phyloP scores from a whole-genome alignment of 2,329 filamentous ascomycete species.

The Moelleriella libera region DNA sequence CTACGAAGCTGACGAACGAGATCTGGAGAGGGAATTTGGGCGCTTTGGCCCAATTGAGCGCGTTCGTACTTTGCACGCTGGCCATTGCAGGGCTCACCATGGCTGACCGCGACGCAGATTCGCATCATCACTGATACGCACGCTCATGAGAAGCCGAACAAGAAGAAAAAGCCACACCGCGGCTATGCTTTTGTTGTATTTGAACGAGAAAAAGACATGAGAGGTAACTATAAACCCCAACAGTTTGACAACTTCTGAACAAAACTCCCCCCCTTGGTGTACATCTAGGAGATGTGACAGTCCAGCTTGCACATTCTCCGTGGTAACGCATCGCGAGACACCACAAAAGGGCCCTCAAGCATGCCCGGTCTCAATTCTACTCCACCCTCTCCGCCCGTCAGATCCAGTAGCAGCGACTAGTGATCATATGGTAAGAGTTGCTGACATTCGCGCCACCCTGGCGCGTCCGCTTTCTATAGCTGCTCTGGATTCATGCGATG shows the following conservation, averaged over 20 bases:
- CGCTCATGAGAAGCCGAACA: slow-evolving; percentile 52
- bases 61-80: slow-evolving; percentile 31
- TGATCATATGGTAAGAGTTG: slow-evolving; percentile 42
- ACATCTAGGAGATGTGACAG: slow-evolving; percentile 21
- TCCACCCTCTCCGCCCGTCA: slow-evolving; percentile 2
- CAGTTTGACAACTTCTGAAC: slow-evolving; percentile 3
- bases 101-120: slow-evolving; percentile 40
- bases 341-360: slow-evolving; percentile 36
- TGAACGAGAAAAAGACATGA: slow-evolving; percentile 96
- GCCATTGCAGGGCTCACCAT: background rate
- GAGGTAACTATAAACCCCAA: slow-evolving; percentile 54
- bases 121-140: slow-evolving; percentile 73
- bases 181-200: slow-evolving; percentile 97
- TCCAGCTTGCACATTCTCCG: slow-evolving; percentile 25
- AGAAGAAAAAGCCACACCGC: slow-evolving; percentile 68
- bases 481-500: slow-evolving; percentile 76
- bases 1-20: slow-evolving; percentile 78
- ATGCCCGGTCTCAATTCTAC: slow-evolving; percentile 32
- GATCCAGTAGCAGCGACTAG: slow-evolving; percentile 1
- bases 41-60: slow-evolving; percentile 90
- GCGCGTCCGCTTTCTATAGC: slow-evolving; percentile 52
- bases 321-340: slow-evolving; percentile 28
- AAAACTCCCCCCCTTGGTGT: slow-evolving; percentile 6
- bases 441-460: slow-evolving; percentile 48
- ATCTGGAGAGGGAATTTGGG: slow-evolving; percentile 85